These are phyloP conservation scores for Crithidia bombi DNA, from an alignment of 208 protist genomes.

Conservation along the genomic window DNA sequence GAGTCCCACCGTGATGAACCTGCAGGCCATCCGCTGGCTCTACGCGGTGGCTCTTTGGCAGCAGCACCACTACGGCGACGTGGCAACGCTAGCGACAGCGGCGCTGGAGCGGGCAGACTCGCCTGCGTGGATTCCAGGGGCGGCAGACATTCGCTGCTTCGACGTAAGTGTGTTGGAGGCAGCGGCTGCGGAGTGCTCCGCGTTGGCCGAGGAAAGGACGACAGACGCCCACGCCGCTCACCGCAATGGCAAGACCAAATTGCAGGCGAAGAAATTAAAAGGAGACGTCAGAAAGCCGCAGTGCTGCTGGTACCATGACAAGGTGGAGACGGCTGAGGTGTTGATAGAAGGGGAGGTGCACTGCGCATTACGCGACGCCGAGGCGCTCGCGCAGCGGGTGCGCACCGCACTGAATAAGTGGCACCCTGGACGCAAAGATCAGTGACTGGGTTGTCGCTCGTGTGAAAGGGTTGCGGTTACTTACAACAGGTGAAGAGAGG, in stretches of 20 bases:
- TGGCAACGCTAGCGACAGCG: neutral
- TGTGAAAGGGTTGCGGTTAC: too few species aligned
- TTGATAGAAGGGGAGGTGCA: slow-evolving; percentile 1
- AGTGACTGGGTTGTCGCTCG: neutral
- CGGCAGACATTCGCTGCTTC: slow-evolving; percentile 49
- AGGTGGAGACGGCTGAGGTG: neutral
- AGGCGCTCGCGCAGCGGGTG: slow-evolving; percentile 20
- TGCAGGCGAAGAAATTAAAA: neutral
- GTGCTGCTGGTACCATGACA: slow-evolving; percentile 25
- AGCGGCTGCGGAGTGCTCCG: slow-evolving; percentile 9
- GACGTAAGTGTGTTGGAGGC: slow-evolving; percentile 38
- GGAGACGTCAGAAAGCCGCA: neutral
- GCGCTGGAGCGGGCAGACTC: neutral
- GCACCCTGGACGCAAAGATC: neutral
- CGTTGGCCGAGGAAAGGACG: neutral
- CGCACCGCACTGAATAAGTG: neutral
- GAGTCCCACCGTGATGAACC: slow-evolving; percentile 44
- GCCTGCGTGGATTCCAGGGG: slow-evolving; percentile 24
- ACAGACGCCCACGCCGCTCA: neutral
- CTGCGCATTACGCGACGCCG: slow-evolving; percentile 29
- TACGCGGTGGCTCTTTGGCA: slow-evolving; percentile 42
- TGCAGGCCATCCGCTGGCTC: slow-evolving; percentile 63
- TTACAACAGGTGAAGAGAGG: too few species aligned
- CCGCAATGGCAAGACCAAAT: neutral
- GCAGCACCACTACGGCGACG: slow-evolving; percentile 7